Evolutionary conservation across 2,329 filamentous ascomycete genomes (phyloP), one percentile per base, ranked within the genome.

Genomic region (Westerdykella sp.): DNA sequence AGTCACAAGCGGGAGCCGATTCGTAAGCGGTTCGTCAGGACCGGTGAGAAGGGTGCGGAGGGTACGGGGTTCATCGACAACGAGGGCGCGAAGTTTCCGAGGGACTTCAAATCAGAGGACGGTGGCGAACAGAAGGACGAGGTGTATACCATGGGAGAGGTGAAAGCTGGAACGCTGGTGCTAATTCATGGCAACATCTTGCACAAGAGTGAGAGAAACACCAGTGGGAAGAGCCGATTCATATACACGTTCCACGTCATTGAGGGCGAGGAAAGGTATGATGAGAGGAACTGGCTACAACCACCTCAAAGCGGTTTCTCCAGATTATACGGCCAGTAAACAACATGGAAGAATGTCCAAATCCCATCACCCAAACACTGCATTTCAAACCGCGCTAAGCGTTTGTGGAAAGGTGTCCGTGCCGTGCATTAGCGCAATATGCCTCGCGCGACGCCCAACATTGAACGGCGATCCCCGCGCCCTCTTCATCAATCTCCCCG

Each of bases 211-310:
- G 89, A 95, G 78, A 87, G 79, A 75, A 98, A 98, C 65, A 77
- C 79, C 43, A 95, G 90, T 64, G 69, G 77, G 51, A 91, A 87
- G 73, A 89, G 90, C 16, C 77, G 91, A 53, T 94, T 93, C 63
- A 95, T 96, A 42, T 98, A 97, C 69, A 97, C 93, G 0, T 98
- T 97, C 66, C 93, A 98, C 72, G 80, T 95, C 45, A 97, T 97
- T 59, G 93, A 97, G 70, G 86, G 85, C 0, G 78, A 84, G 15
- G 73, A 81, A 35, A 73, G 71, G 42, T 98, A 97, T 66, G 93
- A 97, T 68, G 77, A 78, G 69, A 76, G 77, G 68, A 98, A 98
- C 69, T 97, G 93, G 93, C 69, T 98, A 65, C 91, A 96, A 71
- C 88, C 90, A 45, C 84, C 88, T 0, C 72, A 75, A 34, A 78